Conservation (phyloP, 768 basidiomycete species). For the Stropharia rugosoannulata region DNA sequence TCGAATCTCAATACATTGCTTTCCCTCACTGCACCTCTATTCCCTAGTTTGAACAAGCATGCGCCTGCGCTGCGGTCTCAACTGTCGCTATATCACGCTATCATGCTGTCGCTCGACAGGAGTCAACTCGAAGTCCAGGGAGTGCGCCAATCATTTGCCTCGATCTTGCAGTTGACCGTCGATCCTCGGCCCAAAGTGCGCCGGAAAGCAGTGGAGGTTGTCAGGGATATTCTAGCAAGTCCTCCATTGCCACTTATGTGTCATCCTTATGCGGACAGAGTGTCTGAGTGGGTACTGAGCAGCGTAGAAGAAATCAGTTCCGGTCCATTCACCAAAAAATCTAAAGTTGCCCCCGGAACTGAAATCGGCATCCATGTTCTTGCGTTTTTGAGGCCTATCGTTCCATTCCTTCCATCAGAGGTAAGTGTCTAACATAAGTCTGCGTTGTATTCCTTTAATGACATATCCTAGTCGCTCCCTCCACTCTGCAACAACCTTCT, state of each 20-base stretch:
- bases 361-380: constrained; percentile 82
- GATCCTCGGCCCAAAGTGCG: constrained; percentile 95
- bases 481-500: constrained; percentile 71
- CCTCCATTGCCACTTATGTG: constrained; percentile 75
- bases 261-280: constrained; percentile 86
- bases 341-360: constrained; percentile 53
- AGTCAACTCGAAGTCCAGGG: constrained; percentile 65
- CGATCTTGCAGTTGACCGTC: constrained; percentile 77
- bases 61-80: constrained; percentile 88
- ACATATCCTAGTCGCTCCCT: constrained; percentile 58
- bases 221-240: constrained; percentile 70
- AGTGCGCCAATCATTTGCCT: constrained; percentile 82
- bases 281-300: constrained; percentile 75
- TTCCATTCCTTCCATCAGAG: constrained; percentile 59
- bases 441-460: constrained; percentile 7
- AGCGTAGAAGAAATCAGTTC: constrained; percentile 65
- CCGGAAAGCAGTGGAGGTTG: constrained; percentile 83
- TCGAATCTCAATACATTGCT: constrained; percentile 72
- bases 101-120: constrained; percentile 72
- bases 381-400: constrained; percentile 64
- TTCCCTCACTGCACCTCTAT: constrained; percentile 75
- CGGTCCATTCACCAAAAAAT: constrained; percentile 56
- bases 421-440: constrained; percentile 46
- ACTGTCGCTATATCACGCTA: constrained; percentile 66
- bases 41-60: constrained; percentile 59